Conservation (phyloP, 495 filamentous ascomycete species). For the Trichoderma orchidacearum region DNA sequence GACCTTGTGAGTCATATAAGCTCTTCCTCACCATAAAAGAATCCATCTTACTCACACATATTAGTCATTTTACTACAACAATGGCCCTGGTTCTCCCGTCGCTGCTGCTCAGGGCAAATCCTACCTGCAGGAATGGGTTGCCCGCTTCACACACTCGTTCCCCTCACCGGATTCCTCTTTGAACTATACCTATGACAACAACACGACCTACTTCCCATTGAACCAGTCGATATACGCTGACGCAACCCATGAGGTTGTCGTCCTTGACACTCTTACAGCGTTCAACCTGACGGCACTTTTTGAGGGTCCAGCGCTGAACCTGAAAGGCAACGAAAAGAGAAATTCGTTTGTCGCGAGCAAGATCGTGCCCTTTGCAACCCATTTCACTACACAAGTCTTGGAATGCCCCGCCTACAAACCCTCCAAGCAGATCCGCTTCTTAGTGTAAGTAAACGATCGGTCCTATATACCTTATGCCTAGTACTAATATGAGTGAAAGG, state of each 20-base stretch:
- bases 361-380: constrained; percentile 14
- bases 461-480: not conserved
- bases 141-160: constrained; percentile 38
- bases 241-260: constrained; percentile 34
- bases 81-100: constrained; percentile 21
- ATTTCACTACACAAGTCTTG: constrained; percentile 14
- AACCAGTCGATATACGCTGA: constrained; percentile 33
- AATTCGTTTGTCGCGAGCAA: constrained; percentile 22
- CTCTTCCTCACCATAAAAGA: constrained; percentile 3
- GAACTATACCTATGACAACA: constrained; percentile 33
- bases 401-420: constrained; percentile 14
- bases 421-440: constrained; percentile 15
- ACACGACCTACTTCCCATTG: constrained; percentile 26
- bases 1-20: constrained; percentile 12
- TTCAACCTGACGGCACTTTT: constrained; percentile 23
- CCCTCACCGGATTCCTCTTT: constrained; percentile 35
- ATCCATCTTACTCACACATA: constrained; percentile 5
- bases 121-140: constrained; percentile 45
- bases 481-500: not conserved
- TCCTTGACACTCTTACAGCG: constrained; percentile 30
- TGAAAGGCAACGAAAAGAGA: constrained; percentile 8
- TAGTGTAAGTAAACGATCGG: constrained; percentile 9
- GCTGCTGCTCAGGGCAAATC: constrained; percentile 23
- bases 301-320: constrained; percentile 15
- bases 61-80: constrained; percentile 20